Evolutionary conservation across 2,329 filamentous ascomycete species (phyloP).

Genomic region (Chaetoscypha palmicola): DNA sequence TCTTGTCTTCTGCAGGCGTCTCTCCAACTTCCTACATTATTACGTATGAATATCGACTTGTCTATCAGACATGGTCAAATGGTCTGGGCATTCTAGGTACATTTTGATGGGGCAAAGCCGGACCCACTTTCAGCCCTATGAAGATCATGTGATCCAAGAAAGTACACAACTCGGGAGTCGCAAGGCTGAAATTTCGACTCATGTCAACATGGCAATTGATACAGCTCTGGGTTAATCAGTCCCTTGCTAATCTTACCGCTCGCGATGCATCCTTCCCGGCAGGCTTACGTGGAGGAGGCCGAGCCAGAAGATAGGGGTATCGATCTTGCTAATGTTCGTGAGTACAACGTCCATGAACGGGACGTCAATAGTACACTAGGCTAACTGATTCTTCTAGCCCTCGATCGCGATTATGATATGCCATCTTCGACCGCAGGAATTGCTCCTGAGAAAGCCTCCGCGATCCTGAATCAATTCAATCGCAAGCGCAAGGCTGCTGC

Average conservation of each 20-base stretch:
- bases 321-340: conserved; percentile 56
- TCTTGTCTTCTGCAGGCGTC: too few relatives aligned
- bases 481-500: conserved; percentile 83
- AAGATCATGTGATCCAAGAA: conserved; percentile 1
- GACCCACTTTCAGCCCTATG: conserved; percentile 4
- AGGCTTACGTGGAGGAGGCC: conserved; percentile 89
- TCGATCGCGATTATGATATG: conserved; percentile 70
- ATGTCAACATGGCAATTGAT: background rate
- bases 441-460: conserved; percentile 30
- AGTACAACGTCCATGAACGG: conserved; percentile 32
- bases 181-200: conserved; percentile 4
- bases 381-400: conserved; percentile 35
- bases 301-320: conserved; percentile 49
- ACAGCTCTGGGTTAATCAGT: background rate
- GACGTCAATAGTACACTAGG: conserved; percentile 23
- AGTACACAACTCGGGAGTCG: background rate
- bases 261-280: conserved; percentile 75
- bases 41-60: too few relatives aligned
- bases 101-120: too few relatives aligned
- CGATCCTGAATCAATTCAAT: conserved; percentile 60
- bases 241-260: background rate
- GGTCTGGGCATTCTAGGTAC: too few relatives aligned
- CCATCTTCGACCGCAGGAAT: conserved; percentile 28
- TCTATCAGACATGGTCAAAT: too few relatives aligned
- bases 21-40: too few relatives aligned